Percentiles rank a stretch among this genome's conserved stretches.
Conservation (phyloP, 116 monocot species). For the Posidonia oceanica region DNA sequence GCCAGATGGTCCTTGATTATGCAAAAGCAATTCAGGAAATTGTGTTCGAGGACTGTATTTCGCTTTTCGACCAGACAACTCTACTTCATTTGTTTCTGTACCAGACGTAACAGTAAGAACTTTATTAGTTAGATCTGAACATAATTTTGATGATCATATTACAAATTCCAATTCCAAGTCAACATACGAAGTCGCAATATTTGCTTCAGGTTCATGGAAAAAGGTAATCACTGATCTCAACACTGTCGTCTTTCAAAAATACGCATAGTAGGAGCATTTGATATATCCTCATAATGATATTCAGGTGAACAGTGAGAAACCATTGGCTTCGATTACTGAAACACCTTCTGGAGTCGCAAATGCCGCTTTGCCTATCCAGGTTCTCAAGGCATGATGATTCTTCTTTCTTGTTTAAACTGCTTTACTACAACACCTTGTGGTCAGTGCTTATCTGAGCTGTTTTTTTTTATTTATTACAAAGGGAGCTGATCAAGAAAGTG, state of each 20-base stretch:
- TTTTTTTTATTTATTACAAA: background rate
- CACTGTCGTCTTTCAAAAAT: background rate
- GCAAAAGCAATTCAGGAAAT: too few relatives aligned
- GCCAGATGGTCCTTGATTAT: too few relatives aligned
- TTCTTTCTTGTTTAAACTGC: background rate
- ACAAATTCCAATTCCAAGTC: constrained; percentile 35
- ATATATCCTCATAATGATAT: background rate
- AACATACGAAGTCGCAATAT: constrained; percentile 74
- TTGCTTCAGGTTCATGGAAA: constrained; percentile 74
- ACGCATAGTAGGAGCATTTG: too few relatives aligned
- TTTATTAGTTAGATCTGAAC: too few relatives aligned
- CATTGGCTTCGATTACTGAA: background rate
- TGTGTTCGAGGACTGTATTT: too few relatives aligned
- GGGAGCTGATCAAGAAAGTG: too few relatives aligned
- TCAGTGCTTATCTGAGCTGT: background rate
- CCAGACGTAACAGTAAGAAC: too few relatives aligned
- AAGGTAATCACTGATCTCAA: constrained; percentile 36
- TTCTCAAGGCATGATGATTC: background rate
- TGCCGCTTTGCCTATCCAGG: background rate
- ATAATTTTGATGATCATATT: constrained; percentile 39
- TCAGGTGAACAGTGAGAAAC: constrained; percentile 41
- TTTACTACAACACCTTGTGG: background rate
- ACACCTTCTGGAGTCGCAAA: too few relatives aligned
- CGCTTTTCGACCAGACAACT: too few relatives aligned
- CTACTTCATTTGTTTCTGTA: too few relatives aligned